Percentiles rank a stretch among this genome's conserved stretches.
These are phyloP conservation scores for Turnera subulata DNA, from an alignment of 345 rosid genomes.

Conservation along the genomic window DNA sequence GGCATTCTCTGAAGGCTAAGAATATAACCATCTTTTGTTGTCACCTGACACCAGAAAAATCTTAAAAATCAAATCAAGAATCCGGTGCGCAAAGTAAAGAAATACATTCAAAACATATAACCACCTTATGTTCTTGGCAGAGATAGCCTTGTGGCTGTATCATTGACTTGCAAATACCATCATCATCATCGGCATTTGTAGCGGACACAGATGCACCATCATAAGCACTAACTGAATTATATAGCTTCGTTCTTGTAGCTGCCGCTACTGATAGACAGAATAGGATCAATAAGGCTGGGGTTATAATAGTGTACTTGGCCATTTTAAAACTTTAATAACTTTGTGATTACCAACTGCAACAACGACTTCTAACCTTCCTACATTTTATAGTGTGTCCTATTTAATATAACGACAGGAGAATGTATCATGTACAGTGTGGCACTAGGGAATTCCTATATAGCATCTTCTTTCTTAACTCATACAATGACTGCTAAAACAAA, in stretches of 20 bases:
- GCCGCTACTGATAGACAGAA: not conserved
- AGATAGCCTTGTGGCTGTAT: slow-evolving; percentile 31
- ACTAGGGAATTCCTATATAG: too few relatives aligned
- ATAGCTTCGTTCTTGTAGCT: slow-evolving; percentile 4
- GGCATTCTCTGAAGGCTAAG: slow-evolving; percentile 48
- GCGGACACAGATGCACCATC: not conserved
- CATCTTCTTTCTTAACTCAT: too few relatives aligned
- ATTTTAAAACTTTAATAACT: not conserved
- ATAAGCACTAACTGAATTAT: not conserved
- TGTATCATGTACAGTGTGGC: too few relatives aligned
- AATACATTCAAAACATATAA: too few relatives aligned
- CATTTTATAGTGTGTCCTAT: too few relatives aligned
- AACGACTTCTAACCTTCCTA: slow-evolving; percentile 2
- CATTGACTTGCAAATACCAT: slow-evolving; percentile 27
- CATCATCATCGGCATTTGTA: not conserved
- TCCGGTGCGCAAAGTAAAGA: too few relatives aligned
- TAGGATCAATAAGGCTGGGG: not conserved
- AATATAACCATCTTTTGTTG: slow-evolving; percentile 49
- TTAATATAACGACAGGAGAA: too few relatives aligned
- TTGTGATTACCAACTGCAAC: not conserved
- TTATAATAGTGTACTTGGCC: not conserved
- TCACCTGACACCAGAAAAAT: slow-evolving; percentile 46
- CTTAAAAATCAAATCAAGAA: too few relatives aligned
- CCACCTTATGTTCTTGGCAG: slow-evolving; percentile 33
- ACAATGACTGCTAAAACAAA: too few relatives aligned